Evolutionary conservation across 2,329 filamentous ascomycete species (phyloP).

Genomic region (Arthrobotrys entomopaga): DNA sequence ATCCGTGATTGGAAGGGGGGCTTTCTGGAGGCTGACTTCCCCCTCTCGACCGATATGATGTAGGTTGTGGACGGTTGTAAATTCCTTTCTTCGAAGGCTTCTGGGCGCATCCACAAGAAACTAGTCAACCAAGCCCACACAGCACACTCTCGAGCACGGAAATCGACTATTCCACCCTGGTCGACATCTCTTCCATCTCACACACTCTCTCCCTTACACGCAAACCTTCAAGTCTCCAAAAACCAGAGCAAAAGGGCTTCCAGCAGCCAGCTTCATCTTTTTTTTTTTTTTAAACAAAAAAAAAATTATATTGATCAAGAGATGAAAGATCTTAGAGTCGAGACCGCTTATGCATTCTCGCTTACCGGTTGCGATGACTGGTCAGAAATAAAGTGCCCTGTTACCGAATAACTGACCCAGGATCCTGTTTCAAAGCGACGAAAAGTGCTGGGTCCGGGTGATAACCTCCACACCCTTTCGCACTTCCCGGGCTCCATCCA

Average conservation of each 20-base stretch:
- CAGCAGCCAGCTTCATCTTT: background rate
- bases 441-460: conserved; percentile 32
- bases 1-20: conserved; percentile 51
- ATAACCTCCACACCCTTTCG: conserved; percentile 49
- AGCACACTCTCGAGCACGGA: conserved; percentile 53
- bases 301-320: conserved; percentile 18
- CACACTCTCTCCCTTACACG: conserved; percentile 31
- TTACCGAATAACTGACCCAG: conserved; percentile 46
- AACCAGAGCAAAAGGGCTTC: background rate
- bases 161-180: conserved; percentile 36
- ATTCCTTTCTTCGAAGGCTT: conserved; percentile 37
- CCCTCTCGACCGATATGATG: conserved; percentile 12
- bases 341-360: conserved; percentile 51
- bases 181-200: conserved; percentile 38
- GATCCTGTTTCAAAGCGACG: conserved; percentile 39
- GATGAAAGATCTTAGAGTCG: conserved; percentile 31
- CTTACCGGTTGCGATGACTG: conserved; percentile 52
- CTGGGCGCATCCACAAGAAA: conserved; percentile 35
- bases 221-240: background rate
- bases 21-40: conserved; percentile 11
- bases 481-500: conserved; percentile 25
- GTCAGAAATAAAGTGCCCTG: conserved; percentile 30
- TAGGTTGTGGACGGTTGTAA: conserved; percentile 12
- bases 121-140: conserved; percentile 44
- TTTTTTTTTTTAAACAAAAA: too few species aligned